Evolutionary conservation across 202 grass and related monocot genomes (phyloP).

Genomic region (Zizania palustris): DNA sequence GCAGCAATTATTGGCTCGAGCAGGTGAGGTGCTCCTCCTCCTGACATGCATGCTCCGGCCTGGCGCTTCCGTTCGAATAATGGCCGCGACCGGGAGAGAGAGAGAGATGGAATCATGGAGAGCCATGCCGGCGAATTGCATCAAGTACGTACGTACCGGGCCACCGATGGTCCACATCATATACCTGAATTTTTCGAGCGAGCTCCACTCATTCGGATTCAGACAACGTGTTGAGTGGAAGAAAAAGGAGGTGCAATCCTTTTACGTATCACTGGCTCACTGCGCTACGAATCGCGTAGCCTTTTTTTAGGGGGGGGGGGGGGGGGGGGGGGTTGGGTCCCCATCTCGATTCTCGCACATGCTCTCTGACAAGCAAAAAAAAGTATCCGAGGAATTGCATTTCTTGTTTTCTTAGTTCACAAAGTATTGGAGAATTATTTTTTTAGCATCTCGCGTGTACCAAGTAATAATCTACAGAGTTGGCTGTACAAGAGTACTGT

Average conservation of each 20-base stretch:
- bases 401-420: not conserved
- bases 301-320: no score
- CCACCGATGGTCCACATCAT: slow-evolving; percentile 30
- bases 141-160: not conserved
- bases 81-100: not conserved
- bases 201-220: slow-evolving; percentile 25
- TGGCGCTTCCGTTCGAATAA: not conserved
- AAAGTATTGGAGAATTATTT: no score
- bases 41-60: no score
- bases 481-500: no score
- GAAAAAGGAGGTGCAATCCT: not conserved
- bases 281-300: slow-evolving; percentile 17
- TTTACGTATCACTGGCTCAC: slow-evolving; percentile 27
- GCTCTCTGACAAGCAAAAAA: not conserved
- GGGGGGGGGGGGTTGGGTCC: no score
- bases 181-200: slow-evolving; percentile 31
- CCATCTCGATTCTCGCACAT: not conserved
- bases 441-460: no score
- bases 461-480: no score
- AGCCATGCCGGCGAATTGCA: not conserved
- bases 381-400: not conserved
- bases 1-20: not conserved
- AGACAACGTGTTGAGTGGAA: not conserved
- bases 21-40: no score
- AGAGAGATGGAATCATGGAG: not conserved